These are phyloP conservation scores for Evansstolkia leycettana DNA, from an alignment of 495 filamentous ascomycete genomes.

Conservation along the genomic window DNA sequence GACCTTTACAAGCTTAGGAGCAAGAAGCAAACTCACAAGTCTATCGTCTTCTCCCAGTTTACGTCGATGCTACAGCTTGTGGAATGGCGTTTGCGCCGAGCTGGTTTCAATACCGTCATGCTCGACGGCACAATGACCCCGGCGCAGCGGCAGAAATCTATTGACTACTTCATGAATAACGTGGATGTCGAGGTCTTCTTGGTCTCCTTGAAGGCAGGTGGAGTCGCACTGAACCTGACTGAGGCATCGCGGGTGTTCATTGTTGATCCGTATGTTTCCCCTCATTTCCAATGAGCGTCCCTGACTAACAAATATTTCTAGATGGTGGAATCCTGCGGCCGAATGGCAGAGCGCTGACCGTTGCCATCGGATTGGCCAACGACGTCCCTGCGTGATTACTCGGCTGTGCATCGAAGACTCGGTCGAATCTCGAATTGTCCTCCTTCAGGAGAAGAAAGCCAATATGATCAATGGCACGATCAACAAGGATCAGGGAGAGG, in stretches of 20 bases:
- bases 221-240: constrained; percentile 88
- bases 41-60: constrained; percentile 63
- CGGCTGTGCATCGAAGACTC: constrained; percentile 91
- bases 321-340: constrained; percentile 95
- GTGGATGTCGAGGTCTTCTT: constrained; percentile 86
- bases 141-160: constrained; percentile 78
- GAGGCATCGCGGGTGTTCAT: constrained; percentile 93
- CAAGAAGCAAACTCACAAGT: constrained; percentile 85
- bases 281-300: neutral
- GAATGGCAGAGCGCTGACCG: constrained; percentile 97
- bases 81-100: constrained; percentile 88
- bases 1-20: constrained; percentile 80
- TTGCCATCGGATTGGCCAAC: constrained; percentile 94
- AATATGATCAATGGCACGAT: constrained; percentile 93
- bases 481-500: constrained; percentile 68
- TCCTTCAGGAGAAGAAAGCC: constrained; percentile 94
- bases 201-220: constrained; percentile 88
- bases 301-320: constrained; percentile 11
- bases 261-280: constrained; percentile 66
- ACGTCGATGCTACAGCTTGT: constrained; percentile 67
- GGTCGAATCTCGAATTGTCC: constrained; percentile 86
- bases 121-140: constrained; percentile 93
- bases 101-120: constrained; percentile 96
- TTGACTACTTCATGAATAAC: constrained; percentile 91
- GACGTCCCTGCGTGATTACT: constrained; percentile 85